Percentiles rank a stretch among this genome's conserved stretches.
Evolutionary conservation across 2,329 filamentous ascomycete genomes (phyloP).

Genomic region (Alternaria postmessia): DNA sequence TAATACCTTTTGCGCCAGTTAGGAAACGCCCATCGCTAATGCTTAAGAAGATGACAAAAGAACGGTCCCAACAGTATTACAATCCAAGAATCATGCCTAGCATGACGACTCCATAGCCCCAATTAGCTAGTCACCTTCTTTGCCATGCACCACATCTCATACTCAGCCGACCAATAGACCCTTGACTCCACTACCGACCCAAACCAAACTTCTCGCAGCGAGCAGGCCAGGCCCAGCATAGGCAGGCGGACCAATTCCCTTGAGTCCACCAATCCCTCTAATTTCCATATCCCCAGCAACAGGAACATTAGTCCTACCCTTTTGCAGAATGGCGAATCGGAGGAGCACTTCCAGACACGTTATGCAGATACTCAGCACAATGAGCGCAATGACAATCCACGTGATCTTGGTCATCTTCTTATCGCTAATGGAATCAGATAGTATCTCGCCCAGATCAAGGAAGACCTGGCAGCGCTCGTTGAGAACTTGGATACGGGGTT

Average conservation of each 20-base stretch:
- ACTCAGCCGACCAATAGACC: conserved; percentile 17
- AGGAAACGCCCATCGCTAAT: conserved; percentile 1
- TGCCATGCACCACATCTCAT: neutral
- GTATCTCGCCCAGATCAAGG: conserved; percentile 92
- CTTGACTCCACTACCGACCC: conserved; percentile 33
- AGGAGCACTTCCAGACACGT: conserved; percentile 89
- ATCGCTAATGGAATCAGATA: conserved; percentile 90
- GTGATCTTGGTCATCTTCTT: conserved; percentile 96
- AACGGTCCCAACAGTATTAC: neutral
- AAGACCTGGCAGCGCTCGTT: conserved; percentile 98
- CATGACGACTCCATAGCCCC: neutral
- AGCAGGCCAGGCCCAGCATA: conserved; percentile 41
- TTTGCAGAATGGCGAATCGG: conserved; percentile 66
- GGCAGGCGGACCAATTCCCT: conserved; percentile 20
- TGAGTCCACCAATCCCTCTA: conserved; percentile 11
- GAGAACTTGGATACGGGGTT: conserved; percentile 92
- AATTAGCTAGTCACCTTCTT: neutral
- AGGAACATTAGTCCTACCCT: conserved; percentile 30
- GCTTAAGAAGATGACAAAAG: neutral
- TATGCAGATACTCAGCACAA: conserved; percentile 87
- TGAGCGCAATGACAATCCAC: conserved; percentile 97
- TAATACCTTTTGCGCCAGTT: neutral
- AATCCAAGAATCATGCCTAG: neutral
- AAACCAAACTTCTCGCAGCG: conserved; percentile 34
- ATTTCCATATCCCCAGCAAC: neutral